Evolutionary conservation across 805 yeast genomes (phyloP).

Genomic region (Sporopachydermia lactativora): DNA sequence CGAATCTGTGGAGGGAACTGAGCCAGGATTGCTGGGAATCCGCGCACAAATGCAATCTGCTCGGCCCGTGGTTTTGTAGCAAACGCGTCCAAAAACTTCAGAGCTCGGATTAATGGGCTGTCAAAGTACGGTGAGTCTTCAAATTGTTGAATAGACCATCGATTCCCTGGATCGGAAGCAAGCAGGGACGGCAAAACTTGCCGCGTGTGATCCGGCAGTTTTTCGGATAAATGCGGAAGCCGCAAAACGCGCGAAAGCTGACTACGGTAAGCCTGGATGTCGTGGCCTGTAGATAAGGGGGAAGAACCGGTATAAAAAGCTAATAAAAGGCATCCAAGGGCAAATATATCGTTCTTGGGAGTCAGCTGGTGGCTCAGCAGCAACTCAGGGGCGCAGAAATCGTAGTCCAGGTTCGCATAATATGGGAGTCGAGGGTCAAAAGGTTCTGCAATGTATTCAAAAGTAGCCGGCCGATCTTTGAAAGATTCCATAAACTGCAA

Average conservation of each 20-base stretch:
- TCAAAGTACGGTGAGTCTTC: slow-evolving; percentile 65
- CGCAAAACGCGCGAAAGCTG: slow-evolving; percentile 19
- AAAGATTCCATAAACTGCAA: slow-evolving; percentile 37
- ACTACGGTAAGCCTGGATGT: slow-evolving; percentile 33
- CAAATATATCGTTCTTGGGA: slow-evolving; percentile 67
- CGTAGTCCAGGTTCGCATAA: slow-evolving; percentile 55
- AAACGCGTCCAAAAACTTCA: slow-evolving; percentile 72
- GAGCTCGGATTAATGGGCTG: slow-evolving; percentile 67
- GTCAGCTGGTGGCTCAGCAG: slow-evolving; percentile 49
- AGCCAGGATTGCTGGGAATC: slow-evolving; percentile 37
- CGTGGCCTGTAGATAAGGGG: slow-evolving; percentile 34
- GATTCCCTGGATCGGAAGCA: slow-evolving; percentile 39
- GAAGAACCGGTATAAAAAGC: slow-evolving; percentile 43
- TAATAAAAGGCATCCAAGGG: slow-evolving; percentile 66
- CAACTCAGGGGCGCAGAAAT: slow-evolving; percentile 78
- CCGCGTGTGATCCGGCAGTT: slow-evolving; percentile 43
- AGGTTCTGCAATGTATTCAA: slow-evolving; percentile 50
- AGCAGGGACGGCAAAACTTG: slow-evolving; percentile 39
- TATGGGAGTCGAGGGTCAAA: slow-evolving; percentile 63
- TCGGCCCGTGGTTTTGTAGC: slow-evolving; percentile 61
- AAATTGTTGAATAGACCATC: slow-evolving; percentile 50
- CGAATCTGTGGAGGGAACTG: slow-evolving; percentile 45
- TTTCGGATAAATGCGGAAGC: slow-evolving; percentile 28
- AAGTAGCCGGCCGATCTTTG: slow-evolving; percentile 30
- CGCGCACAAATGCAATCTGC: slow-evolving; percentile 51